Evolutionary conservation across 2,329 filamentous ascomycete genomes (phyloP), one percentile per base, ranked within the genome.

Genomic region (Grosmannia serpens): DNA sequence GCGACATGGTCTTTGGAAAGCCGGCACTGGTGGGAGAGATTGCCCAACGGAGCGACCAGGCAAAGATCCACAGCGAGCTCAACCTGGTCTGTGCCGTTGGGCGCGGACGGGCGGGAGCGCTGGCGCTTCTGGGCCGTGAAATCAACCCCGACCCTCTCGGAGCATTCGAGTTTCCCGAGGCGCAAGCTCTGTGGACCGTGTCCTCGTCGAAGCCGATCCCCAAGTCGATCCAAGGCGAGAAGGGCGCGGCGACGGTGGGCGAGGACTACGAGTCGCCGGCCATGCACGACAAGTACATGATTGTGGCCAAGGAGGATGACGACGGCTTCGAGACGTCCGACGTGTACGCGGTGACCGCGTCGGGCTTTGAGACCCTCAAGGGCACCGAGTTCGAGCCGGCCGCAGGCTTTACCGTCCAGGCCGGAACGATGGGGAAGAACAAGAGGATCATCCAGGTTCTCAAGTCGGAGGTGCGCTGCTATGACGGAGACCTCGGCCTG

Each of bases 311-410:
- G 71, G 77, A 83, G 10, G 80, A 83, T 53, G 72, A 82, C 24
- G 82, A 85, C 59, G 86, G 84, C 1, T 85, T 83, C 59, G 89
- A 92, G 70, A 85, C 84, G 50, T 92, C 89, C 1, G 84, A 89
- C 58, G 85, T 95, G 2, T 91, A 91, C 66, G 80, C 83, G 47
- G 76, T 92, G 46, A 88, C 85, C n/a, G 83, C 81, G 1, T 83
- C 84, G 33, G 84, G 84, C 3, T 84, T 95, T 60, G 86, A 91
- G 68, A 83, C 87, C 46, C 78, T 92, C 9, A 83, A 83, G 41
- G 89, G 87, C 46, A 90, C 91, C 0, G 94, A 99, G 67, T 96
- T 97, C 68, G 95, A 99, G 62, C 85, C 88, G 4, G 89, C 89
- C 52, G 89, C 91, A 62, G 94, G 91, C 29, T 83, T 86, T 35